Base-by-base conservation (phyloP, 2,329 filamentous ascomycete genomes). In the Xylariaceae sp. region DNA sequence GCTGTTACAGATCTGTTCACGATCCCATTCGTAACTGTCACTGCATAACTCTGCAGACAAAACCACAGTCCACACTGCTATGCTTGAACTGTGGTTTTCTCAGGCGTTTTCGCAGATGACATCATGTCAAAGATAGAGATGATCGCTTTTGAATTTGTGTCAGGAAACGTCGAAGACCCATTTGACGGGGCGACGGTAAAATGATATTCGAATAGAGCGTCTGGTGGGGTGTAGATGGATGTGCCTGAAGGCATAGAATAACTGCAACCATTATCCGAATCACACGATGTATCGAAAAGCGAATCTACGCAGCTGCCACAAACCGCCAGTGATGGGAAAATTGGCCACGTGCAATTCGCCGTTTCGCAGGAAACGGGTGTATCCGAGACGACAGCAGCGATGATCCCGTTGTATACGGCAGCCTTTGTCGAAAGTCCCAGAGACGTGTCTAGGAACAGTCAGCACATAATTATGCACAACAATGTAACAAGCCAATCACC, bases 31-130 rank as follows among this genome's bases (percentile, higher is more conserved):
- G 35, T 59, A 4, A 71, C 64, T 2, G 57, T 59, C 20, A 72
- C 53, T 13, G 65, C 63, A 50, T 67, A 70, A 9, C 63, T 66
- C 47, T 70, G 64, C 16, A 74, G 62, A 42, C 73, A 75, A 48
- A 73, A 72, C 72, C 71, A 75, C 1, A 75, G 39, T 0, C 65
- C 64, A 35, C 72, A 75, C 43, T 72, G 64, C n/a, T 62, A 59
- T 3, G 64, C 72, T 9, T 57, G 61, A 8, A 64, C 55, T 0
- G 40, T 41, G 0, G 62, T 64, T 32, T 55, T 51, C 3, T 41
- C 51, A 11, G 55, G 42, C 3, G 59, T 58, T n/a, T 67, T 68
- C 8, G 53, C 63, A 4, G 67, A 58, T 3, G 65, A 66, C 30
- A 75, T 59, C 5, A 73, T 59, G 33, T 75, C 72, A 44, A 74